phyloP scores from a whole-genome alignment of 345 rosid genomes.

The Eucalyptus cladocalyx region DNA sequence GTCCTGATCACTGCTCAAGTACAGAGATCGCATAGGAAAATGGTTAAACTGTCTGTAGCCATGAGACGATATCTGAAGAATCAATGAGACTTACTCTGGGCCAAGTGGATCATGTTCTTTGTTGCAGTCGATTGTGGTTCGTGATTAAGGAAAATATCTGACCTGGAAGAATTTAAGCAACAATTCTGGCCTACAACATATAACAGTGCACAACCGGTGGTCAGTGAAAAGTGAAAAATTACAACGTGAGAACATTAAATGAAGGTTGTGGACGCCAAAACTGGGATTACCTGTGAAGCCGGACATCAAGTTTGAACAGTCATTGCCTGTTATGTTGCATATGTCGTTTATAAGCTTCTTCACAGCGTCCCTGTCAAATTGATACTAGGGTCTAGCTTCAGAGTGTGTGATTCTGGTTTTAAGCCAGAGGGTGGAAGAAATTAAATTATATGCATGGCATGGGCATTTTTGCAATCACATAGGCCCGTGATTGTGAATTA shows the following conservation, averaged over 20 bases:
- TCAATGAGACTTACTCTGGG: constrained; percentile 18
- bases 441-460: not conserved
- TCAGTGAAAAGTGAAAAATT: not conserved
- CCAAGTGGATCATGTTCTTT: constrained; percentile 23
- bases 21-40: not conserved
- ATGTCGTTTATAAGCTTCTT: constrained; percentile 4
- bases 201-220: not conserved
- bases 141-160: not conserved
- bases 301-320: constrained; percentile 9
- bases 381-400: not conserved
- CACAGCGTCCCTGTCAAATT: constrained; percentile 6
- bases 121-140: constrained; percentile 23
- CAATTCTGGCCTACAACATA: constrained; percentile 16
- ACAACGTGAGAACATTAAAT: not conserved
- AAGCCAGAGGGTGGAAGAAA: not conserved
- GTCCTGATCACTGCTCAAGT: constrained; percentile 20
- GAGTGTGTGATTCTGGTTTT: not conserved
- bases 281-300: constrained; percentile 13
- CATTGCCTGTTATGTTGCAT: not conserved
- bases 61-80: not conserved
- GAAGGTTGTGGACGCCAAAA: not conserved
- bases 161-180: constrained; percentile 14
- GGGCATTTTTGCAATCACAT: not conserved
- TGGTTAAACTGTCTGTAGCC: no score
- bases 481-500: not conserved